Base-by-base conservation (phyloP, 208 protist species). In the Acanthamoeba castellanii region DNA sequence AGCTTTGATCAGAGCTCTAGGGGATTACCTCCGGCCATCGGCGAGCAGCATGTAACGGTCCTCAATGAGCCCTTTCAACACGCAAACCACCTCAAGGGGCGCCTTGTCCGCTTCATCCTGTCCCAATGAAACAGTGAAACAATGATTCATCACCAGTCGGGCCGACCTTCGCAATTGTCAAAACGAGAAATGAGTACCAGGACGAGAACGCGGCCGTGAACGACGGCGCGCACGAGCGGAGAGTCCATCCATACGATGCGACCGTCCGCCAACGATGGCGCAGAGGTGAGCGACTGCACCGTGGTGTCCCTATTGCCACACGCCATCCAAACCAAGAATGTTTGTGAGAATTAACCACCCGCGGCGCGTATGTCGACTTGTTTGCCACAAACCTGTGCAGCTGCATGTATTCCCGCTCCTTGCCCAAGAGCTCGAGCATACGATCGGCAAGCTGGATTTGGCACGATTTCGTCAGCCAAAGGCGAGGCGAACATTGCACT, bases 101-200 rank as follows among this genome's bases (percentile, higher is more conserved):
- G 98, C 98, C 97, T 99, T 99, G 96, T 99, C 99, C 61, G 99
- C 98, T 96, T 99, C 98, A 95, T 99, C 98, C 90, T 94, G 84
- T 95, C 22, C 74, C 37, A 6, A 34, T 18, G 6, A 18, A 94
- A 94, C 18, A 64, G 42, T 74, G 64, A 6, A 89, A 74, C 45
- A 68, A 52, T 45, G 30, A 72, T 64, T 7, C 34, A 52, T 9
- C 50, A 52, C 37, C 3, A 3, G 37, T 37, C 37, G 37, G 37
- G 30, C 45, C 25, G 45, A 52, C 14, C 20, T 0, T 52, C 7
- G 74, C 37, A n/a, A n/a, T n/a, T n/a, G n/a, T 37, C 37, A 37
- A 37, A n/a, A 20, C 0, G 61, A 74, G 32, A 59, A 59, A 30
- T 27, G 32, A 18, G 61, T 92, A 95, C 89, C 78, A 99, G 97